Percentiles rank a stretch among this genome's conserved stretches.
These are phyloP conservation scores for Lyophyllum decastes DNA, from an alignment of 768 basidiomycete species.

Conservation along the genomic window DNA sequence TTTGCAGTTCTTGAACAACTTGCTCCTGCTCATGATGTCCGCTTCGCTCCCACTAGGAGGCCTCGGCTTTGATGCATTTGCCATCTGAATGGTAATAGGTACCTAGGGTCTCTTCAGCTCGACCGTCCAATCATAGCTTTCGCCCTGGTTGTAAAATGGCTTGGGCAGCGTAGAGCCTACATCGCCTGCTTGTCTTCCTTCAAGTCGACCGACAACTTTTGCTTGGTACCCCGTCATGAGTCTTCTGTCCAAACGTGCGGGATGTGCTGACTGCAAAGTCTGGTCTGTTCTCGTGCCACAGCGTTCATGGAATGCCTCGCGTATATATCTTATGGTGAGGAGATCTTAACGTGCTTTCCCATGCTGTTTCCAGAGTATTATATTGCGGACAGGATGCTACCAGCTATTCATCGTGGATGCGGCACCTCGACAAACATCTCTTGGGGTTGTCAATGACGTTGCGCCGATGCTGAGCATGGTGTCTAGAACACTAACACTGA, in stretches of 20 bases:
- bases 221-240: conserved; percentile 41
- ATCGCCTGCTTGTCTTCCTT: conserved; percentile 29
- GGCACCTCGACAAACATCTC: conserved; percentile 14
- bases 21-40: conserved; percentile 47
- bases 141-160: conserved; percentile 27
- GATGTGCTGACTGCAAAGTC: conserved; percentile 23
- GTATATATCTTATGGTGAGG: conserved; percentile 36
- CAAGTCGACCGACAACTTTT: conserved; percentile 28
- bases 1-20: conserved; percentile 44
- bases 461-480: conserved; percentile 53
- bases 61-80: conserved; percentile 37
- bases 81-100: conserved; percentile 41
- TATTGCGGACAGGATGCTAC: conserved; percentile 9
- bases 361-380: too few species aligned
- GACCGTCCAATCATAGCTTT: conserved; percentile 34
- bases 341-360: too few species aligned
- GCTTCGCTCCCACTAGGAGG: conserved; percentile 45
- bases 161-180: conserved; percentile 39
- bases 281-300: conserved; percentile 32
- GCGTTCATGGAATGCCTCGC: conserved; percentile 22
- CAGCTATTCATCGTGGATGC: conserved; percentile 20
- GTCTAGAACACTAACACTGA: conserved; percentile 52
- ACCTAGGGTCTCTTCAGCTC: conserved; percentile 37
- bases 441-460: conserved; percentile 48
- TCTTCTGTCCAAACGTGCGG: conserved; percentile 27